phyloP scores from a whole-genome alignment of 768 basidiomycete genomes.

The Amanita brunnescens region DNA sequence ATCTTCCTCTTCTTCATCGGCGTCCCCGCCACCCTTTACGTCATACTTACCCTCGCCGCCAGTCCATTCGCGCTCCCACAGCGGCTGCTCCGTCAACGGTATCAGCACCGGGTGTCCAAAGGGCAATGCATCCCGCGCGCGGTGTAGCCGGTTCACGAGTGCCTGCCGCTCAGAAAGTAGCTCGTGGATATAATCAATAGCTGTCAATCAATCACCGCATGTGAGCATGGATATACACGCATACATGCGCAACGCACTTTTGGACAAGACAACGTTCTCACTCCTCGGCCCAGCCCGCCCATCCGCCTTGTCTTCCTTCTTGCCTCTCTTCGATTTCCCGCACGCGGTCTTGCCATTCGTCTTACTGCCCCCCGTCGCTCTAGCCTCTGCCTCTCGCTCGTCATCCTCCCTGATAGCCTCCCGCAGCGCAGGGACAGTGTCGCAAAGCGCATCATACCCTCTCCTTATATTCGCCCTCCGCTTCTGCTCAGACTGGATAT shows the following conservation, averaged over 20 bases:
- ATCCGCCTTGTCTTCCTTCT: conserved; percentile 49
- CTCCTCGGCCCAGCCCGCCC: conserved; percentile 85
- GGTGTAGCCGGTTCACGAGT: conserved; percentile 50
- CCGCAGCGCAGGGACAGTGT: conserved; percentile 69
- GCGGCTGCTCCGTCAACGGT: conserved; percentile 27
- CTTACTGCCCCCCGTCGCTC: conserved; percentile 15
- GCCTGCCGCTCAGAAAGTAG: conserved; percentile 52
- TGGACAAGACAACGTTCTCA: conserved; percentile 81
- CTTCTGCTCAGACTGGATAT: conserved; percentile 92
- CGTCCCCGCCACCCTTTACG: conserved; percentile 15
- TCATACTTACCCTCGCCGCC: conserved; percentile 50
- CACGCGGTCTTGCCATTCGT: conserved; percentile 25
- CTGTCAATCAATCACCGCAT: conserved; percentile 31
- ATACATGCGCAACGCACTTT: conserved; percentile 48
- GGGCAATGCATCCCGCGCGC: conserved; percentile 48
- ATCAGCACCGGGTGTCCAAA: conserved; percentile 50
- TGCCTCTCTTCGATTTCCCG: conserved; percentile 33
- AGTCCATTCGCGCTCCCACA: conserved; percentile 83
- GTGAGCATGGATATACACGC: background rate
- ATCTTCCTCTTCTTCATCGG: conserved; percentile 40
- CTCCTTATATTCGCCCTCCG: conserved; percentile 83
- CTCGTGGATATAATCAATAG: conserved; percentile 76
- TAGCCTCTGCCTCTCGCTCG: conserved; percentile 29
- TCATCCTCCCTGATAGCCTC: conserved; percentile 79
- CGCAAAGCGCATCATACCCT: conserved; percentile 85